Evolutionary conservation across 2,329 filamentous ascomycete species (phyloP).

Genomic region (Diaporthe vaccinii): DNA sequence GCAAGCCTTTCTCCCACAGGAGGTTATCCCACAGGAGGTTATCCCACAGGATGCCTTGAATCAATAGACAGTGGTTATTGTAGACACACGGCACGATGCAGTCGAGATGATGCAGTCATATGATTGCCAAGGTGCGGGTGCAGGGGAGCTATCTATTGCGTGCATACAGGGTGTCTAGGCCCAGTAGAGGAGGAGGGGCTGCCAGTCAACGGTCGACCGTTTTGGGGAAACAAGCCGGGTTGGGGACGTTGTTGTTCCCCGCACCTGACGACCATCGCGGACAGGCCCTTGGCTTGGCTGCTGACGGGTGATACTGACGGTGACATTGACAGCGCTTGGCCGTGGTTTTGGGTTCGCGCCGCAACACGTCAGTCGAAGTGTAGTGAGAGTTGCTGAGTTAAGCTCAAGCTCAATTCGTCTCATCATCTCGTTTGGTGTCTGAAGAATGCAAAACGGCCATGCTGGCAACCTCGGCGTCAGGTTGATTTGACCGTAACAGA

Average conservation of each 20-base stretch:
- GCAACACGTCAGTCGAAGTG: neutral
- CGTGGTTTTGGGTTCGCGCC: neutral
- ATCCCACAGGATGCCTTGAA: too few species aligned
- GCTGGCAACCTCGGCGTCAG: neutral
- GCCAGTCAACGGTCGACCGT: neutral
- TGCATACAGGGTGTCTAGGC: neutral
- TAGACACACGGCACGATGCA: neutral
- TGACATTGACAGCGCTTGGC: slow-evolving; percentile 24
- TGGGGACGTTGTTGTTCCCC: neutral
- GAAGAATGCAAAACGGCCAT: neutral
- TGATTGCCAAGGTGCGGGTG: neutral
- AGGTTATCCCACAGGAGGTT: too few species aligned
- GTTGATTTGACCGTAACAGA: neutral
- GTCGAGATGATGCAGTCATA: neutral
- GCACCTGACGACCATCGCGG: neutral
- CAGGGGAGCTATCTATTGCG: neutral
- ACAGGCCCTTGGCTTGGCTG: neutral
- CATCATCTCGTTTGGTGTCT: neutral
- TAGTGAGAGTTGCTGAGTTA: neutral
- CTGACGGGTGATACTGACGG: slow-evolving; percentile 5
- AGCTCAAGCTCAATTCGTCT: neutral
- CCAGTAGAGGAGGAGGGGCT: neutral
- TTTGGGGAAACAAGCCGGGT: neutral
- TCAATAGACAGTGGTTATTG: too few species aligned
- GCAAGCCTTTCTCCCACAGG: too few species aligned